A percentile compares a stretch with the other conserved stretches of the same genome.
Conservation (phyloP, 2,329 filamentous ascomycete genomes). For the Tolypocladium ovalisporum region DNA sequence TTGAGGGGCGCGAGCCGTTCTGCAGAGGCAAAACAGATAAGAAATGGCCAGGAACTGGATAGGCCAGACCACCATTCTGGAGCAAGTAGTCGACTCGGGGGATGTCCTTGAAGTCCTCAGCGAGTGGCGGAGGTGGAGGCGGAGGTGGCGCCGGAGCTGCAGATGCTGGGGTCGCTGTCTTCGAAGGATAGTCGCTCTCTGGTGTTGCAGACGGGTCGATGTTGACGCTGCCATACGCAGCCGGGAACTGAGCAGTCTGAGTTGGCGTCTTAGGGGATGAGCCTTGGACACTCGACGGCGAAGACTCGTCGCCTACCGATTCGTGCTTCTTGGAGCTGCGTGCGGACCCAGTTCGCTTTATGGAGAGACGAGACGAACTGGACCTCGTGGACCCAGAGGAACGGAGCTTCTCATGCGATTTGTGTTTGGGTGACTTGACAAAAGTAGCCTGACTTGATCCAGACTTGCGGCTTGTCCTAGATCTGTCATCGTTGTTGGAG, state of each 20-base stretch:
- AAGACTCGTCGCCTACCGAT: slow-evolving; percentile 29
- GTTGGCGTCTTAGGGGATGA: slow-evolving; percentile 54
- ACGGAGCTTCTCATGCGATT: slow-evolving; percentile 23
- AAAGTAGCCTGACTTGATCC: slow-evolving; percentile 49
- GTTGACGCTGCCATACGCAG: slow-evolving; percentile 30
- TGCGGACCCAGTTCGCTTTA: slow-evolving; percentile 27
- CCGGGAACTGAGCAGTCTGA: slow-evolving; percentile 39
- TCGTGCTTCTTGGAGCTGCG: slow-evolving; percentile 24
- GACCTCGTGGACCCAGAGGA: slow-evolving; percentile 23
- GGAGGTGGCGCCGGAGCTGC: slow-evolving; percentile 31
- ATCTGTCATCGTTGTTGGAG: slow-evolving; percentile 37
- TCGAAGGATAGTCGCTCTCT: slow-evolving; percentile 19
- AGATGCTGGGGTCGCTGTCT: slow-evolving; percentile 28
- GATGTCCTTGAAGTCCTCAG: slow-evolving; percentile 56
- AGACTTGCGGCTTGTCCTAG: slow-evolving; percentile 43
- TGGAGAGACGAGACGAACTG: slow-evolving; percentile 20
- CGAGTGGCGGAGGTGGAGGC: slow-evolving; percentile 60
- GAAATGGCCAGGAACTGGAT: slow-evolving; percentile 62
- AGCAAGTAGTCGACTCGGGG: slow-evolving; percentile 88
- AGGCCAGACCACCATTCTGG: slow-evolving; percentile 71
- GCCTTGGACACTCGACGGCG: slow-evolving; percentile 36
- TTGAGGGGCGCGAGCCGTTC: slow-evolving; percentile 47
- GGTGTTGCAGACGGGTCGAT: slow-evolving; percentile 21
- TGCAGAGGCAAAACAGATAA: slow-evolving; percentile 51
- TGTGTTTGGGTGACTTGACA: slow-evolving; percentile 26